A percentile compares a stretch with the other conserved stretches of the same genome.
These are phyloP conservation scores for Xylaria sp. DNA, from an alignment of 2,329 filamentous ascomycete genomes.

Conservation along the genomic window DNA sequence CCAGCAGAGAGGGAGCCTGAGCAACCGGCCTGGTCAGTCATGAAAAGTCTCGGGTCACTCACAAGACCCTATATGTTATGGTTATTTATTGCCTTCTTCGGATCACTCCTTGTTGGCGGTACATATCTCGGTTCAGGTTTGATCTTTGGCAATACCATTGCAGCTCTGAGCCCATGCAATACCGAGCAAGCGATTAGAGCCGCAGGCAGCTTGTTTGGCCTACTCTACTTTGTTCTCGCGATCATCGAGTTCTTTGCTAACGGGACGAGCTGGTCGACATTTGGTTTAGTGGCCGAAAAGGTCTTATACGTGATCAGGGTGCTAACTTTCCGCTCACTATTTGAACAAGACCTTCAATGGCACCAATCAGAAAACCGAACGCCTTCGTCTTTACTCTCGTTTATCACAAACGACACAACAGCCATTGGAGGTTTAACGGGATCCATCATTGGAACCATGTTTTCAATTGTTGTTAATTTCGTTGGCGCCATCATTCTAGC, in stretches of 20 bases:
- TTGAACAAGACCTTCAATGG: slow-evolving; percentile 76
- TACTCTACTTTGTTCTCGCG: slow-evolving; percentile 62
- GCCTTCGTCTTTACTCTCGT: slow-evolving; percentile 70
- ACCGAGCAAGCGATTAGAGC: slow-evolving; percentile 52
- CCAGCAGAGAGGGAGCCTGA: slow-evolving; percentile 23
- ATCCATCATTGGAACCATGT: slow-evolving; percentile 75
- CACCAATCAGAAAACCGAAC: slow-evolving; percentile 73
- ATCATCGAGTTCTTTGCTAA: slow-evolving; percentile 71
- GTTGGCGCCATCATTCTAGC: slow-evolving; percentile 74
- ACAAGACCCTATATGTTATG: slow-evolving; percentile 54
- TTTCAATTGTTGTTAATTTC: slow-evolving; percentile 76
- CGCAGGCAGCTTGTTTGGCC: slow-evolving; percentile 53
- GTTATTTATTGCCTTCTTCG: slow-evolving; percentile 55
- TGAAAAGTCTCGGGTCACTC: slow-evolving; percentile 53
- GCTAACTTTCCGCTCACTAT: slow-evolving; percentile 71
- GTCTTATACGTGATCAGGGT: slow-evolving; percentile 72
- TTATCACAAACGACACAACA: slow-evolving; percentile 76
- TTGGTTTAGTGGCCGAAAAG: slow-evolving; percentile 70
- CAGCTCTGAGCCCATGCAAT: slow-evolving; percentile 62
- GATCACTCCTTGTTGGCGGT: slow-evolving; percentile 65
- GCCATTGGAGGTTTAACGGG: slow-evolving; percentile 76
- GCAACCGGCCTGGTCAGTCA: slow-evolving; percentile 52
- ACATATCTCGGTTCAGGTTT: slow-evolving; percentile 66
- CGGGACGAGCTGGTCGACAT: slow-evolving; percentile 64
- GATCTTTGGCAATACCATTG: slow-evolving; percentile 64